Base-by-base conservation (phyloP, 2,329 filamentous ascomycete species). In the Dactylellina drechsleri region DNA sequence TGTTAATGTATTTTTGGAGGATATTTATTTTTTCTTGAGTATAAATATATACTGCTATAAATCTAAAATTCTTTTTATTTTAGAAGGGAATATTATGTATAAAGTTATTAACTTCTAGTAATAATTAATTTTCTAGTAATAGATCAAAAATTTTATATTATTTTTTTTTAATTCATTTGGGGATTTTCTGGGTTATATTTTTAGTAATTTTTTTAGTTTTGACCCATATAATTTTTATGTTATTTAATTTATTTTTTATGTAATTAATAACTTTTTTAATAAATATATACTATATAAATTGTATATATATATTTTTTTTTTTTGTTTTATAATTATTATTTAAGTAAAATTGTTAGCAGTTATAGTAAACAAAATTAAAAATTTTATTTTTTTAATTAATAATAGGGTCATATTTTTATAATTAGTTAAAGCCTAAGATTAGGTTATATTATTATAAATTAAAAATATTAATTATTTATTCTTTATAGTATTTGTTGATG, bases 21-120 rank as follows among this genome's bases (percentile, higher is more conserved):
- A 49, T 49, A 10, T 12, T 49, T 49, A 49, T 10, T 49, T 12
- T 49, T 12, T 12, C 5, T 49, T 49, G n/a, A 10, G 5, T 49
- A 49, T 49, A 49, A 49, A 49, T 49, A 49, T 49, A 49, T 10
- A 12, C 16, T 49, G 16, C 8, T 49, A 12, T 49, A 41, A 41
- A 41, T 49, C 16, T 49, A 10, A 49, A 12, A 49, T 10, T 12
- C 8, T 10, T 49, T 10, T 16, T 49, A 49, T 49, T 49, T 12
- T 49, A 10, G 13, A 41, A 41, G 6, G 13, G 13, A 41, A 41
- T 12, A 10, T 49, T 49, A 49, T 12, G 8, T 49, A 49, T 49
- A 49, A 49, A 49, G 8, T 49, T 49, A 49, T 49, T 49, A 12
- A 49, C 7, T 49, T 49, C 16, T 49, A 49, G 16, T 49, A 49